Evolutionary conservation across 352 stramenopile species (phyloP).

Genomic region (Stephanocyclus meneghinianus): DNA sequence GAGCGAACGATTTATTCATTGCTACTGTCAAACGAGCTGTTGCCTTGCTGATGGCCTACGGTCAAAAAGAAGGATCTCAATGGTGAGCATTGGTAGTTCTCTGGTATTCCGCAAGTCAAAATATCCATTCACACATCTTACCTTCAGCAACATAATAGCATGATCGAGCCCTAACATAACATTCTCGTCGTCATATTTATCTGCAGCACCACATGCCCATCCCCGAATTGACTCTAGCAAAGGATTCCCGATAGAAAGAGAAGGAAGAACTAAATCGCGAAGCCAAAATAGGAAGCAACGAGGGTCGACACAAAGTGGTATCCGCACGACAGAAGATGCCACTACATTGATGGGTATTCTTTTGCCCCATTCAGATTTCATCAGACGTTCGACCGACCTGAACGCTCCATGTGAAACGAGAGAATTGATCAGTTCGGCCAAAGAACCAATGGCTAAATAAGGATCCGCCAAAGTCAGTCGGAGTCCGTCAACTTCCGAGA

Average conservation of each 20-base stretch:
- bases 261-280: conserved; percentile 65
- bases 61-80: conserved; percentile 3
- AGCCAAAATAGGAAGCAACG: conserved; percentile 62
- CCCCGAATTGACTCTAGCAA: conserved; percentile 59
- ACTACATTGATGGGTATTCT: conserved; percentile 40
- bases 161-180: conserved; percentile 53
- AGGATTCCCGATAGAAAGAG: conserved; percentile 68
- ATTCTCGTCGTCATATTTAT: conserved; percentile 72
- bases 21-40: conserved; percentile 49
- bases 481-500: conserved; percentile 17
- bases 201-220: conserved; percentile 68
- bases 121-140: conserved; percentile 14
- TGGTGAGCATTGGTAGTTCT: neutral
- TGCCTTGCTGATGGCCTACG: conserved; percentile 42
- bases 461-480: conserved; percentile 39
- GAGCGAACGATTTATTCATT: conserved; percentile 46
- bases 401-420: conserved; percentile 62
- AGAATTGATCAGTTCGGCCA: conserved; percentile 43
- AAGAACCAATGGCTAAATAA: conserved; percentile 42
- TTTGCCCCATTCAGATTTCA: conserved; percentile 38
- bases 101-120: neutral
- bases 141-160: conserved; percentile 68
- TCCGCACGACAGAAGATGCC: conserved; percentile 50
- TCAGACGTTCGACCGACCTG: conserved; percentile 54
- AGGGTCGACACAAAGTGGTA: conserved; percentile 59